These are phyloP conservation scores for Trichoderma sp. DNA, from an alignment of 2,329 filamentous ascomycete species.

Conservation along the genomic window DNA sequence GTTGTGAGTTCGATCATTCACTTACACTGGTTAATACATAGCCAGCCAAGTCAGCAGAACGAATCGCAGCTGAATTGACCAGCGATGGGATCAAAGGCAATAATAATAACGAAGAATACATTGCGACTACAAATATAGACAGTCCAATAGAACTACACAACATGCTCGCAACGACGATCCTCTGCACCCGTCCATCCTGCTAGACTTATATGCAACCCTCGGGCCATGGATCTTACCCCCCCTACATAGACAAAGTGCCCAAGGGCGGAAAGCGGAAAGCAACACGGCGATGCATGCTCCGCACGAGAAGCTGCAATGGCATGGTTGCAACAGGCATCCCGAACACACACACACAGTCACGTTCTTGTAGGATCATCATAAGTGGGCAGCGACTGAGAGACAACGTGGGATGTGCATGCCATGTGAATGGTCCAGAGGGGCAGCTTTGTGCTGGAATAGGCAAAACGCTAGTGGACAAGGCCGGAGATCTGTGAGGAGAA, in stretches of 20 bases:
- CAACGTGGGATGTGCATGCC: slow-evolving; percentile 20
- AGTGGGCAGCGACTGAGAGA: slow-evolving; percentile 13
- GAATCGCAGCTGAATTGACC: not conserved
- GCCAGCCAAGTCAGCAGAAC: slow-evolving; percentile 28
- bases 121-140: slow-evolving; percentile 5
- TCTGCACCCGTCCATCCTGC: not conserved
- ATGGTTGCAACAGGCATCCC: slow-evolving; percentile 9
- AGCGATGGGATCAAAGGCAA: not conserved
- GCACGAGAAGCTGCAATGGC: not conserved
- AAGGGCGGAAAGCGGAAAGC: not conserved
- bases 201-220: slow-evolving; percentile 10
- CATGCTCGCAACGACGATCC: not conserved
- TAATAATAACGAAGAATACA: slow-evolving; percentile 15
- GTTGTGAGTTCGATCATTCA: not conserved
- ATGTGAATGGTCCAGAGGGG: slow-evolving; percentile 17
- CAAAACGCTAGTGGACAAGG: not conserved
- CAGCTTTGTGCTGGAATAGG: not conserved
- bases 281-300: slow-evolving; percentile 1
- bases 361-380: slow-evolving; percentile 15
- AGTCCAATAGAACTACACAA: not conserved
- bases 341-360: slow-evolving; percentile 2
- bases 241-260: not conserved
- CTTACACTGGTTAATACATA: slow-evolving; percentile 39
- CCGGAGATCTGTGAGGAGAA: not conserved
- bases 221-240: not conserved